Base-by-base conservation (phyloP, 306 rosid genomes). In the Potentilla sterilis region DNA sequence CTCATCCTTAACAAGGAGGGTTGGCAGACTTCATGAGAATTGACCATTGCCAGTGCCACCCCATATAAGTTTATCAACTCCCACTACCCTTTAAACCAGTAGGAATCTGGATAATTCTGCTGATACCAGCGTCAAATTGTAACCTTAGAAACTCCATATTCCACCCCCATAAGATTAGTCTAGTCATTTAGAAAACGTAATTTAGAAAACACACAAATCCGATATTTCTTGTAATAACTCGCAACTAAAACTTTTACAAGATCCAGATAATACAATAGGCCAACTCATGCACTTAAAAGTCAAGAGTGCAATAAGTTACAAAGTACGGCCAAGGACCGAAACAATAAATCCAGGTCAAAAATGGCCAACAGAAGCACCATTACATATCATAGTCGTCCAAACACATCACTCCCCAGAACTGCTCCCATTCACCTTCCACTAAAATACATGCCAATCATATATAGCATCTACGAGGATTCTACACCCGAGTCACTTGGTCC, bases 401-500 rank as follows among this genome's bases (percentile, higher is more conserved):
- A 74, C 18, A 73, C n/a, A 22, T 7, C n/a, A 14, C 22, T 55
- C 52, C 66, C 15, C 76, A 9, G 9, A 14, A 10, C 11, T n/a
- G 16, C 28, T 41, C 22, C 12, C 58, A 1, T 28, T 57, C 5
- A 32, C 37, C 34, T 9, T 37, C 59, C 6, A 67, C 42, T 66
- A 21, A 11, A 35, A 18, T 37, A 70, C 47, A 59, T 35, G 22
- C 19, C 13, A n/a, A 46, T 44, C 70, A 9, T 19, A 18, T 2
- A 74, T 44, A 44, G 68, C 40, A 49, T 65, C 80, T 78, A 93
- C 14, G 89, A 67, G 12, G 88, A 84, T 67, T 94, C 98, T 5
- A 89, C 84, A 44, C 88, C 99, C 13, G 97, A 92, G 83, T 89
- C 90, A 35, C 82, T 93, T 7, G 88, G 89, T 21, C 96, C 88